Percentiles rank a stretch among this genome's conserved stretches.
Evolutionary conservation across 139 green algal species (phyloP).

Genomic region (Chlorella sp.): DNA sequence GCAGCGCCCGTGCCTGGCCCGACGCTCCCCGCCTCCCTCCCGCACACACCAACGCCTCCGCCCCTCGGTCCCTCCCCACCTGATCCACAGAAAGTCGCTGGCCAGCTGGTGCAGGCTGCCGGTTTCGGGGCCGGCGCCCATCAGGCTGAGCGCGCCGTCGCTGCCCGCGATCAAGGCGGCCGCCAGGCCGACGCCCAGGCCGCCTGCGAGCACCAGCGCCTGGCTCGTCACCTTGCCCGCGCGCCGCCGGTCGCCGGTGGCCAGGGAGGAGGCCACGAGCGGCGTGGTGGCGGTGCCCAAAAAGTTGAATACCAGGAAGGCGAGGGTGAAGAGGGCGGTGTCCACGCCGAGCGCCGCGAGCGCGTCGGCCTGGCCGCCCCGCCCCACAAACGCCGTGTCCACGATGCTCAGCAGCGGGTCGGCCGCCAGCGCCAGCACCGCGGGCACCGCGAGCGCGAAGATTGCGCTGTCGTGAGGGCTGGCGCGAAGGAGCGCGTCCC

Average conservation of each 20-base stretch:
- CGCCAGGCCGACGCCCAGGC: slow-evolving; percentile 46
- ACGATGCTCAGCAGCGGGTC: slow-evolving; percentile 69
- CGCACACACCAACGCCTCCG: no score
- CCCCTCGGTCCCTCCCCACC: slow-evolving; percentile 23
- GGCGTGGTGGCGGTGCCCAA: slow-evolving; percentile 76
- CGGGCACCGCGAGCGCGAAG: slow-evolving; percentile 52
- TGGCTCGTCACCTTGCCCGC: slow-evolving; percentile 37
- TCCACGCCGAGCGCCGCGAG: slow-evolving; percentile 75
- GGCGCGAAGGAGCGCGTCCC: slow-evolving; percentile 7
- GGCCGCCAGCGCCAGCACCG: slow-evolving; percentile 64
- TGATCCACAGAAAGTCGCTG: slow-evolving; percentile 50
- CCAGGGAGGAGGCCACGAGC: slow-evolving; percentile 57
- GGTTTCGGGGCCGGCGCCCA: slow-evolving; percentile 53
- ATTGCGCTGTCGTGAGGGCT: slow-evolving; percentile 55
- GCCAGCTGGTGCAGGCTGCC: slow-evolving; percentile 41
- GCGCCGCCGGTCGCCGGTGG: slow-evolving; percentile 36
- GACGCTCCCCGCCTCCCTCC: no score
- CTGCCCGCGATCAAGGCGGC: slow-evolving; percentile 24
- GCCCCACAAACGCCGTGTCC: slow-evolving; percentile 69
- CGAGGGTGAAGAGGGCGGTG: slow-evolving; percentile 66
- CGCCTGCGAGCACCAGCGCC: slow-evolving; percentile 39
- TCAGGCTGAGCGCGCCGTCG: slow-evolving; percentile 46
- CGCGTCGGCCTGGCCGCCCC: slow-evolving; percentile 46
- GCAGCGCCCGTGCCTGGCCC: no score
- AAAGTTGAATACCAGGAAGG: slow-evolving; percentile 84